Evolutionary conservation across 352 stramenopile genomes (phyloP).

Genomic region (Nothophytophthora sp.): DNA sequence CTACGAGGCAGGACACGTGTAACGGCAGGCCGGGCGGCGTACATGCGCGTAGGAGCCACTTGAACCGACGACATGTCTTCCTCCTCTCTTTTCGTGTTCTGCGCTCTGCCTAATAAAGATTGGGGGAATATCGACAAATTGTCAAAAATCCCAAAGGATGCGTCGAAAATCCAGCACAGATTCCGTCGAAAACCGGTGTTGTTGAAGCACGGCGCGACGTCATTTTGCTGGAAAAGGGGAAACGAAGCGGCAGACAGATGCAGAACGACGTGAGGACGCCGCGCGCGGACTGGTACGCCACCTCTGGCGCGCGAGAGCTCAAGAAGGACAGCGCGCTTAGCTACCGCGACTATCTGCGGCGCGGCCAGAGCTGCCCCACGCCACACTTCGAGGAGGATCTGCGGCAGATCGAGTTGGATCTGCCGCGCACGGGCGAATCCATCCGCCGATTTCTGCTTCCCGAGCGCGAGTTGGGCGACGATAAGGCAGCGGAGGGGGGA

Average conservation of each 20-base stretch:
- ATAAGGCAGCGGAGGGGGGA: constrained; percentile 1
- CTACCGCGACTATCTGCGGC: constrained; percentile 47
- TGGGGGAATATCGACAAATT: too few species aligned
- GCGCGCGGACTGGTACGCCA: constrained; percentile 43
- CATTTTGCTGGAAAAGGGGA: too few species aligned
- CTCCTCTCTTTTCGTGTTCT: too few species aligned
- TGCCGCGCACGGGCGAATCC: constrained; percentile 56
- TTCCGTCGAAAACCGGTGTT: too few species aligned
- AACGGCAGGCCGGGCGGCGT: too few species aligned
- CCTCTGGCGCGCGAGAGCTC: constrained; percentile 40
- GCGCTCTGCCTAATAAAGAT: too few species aligned
- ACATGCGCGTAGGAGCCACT: constrained; percentile 85
- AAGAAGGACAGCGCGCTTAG: constrained; percentile 29
- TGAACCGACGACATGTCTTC: constrained; percentile 43
- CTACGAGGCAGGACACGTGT: too few species aligned
- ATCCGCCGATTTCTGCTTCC: constrained; percentile 54
- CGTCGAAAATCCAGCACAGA: too few species aligned
- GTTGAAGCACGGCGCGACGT: too few species aligned
- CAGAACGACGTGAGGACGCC: constrained; percentile 5
- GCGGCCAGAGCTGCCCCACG: constrained; percentile 20
- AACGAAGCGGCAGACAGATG: constrained; percentile 13
- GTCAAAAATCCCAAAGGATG: too few species aligned
- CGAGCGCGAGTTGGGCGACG: too few species aligned
- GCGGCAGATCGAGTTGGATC: constrained; percentile 71
- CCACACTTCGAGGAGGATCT: constrained; percentile 55